Evolutionary conservation across 805 yeast genomes (phyloP).

Genomic region (Spencermartinsiella europaea): DNA sequence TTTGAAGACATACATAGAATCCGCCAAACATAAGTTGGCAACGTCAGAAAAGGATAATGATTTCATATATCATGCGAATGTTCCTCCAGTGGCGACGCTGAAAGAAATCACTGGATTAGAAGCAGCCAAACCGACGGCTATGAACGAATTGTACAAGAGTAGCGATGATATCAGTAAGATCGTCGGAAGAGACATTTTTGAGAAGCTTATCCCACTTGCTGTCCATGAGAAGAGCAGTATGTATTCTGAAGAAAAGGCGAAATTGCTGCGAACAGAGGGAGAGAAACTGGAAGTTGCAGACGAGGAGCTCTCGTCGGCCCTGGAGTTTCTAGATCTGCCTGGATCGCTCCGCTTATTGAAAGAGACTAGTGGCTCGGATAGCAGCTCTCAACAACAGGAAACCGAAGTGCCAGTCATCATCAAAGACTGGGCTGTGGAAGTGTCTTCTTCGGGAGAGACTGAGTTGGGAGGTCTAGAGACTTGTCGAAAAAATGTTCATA

Average conservation of each 20-base stretch:
- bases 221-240: slow-evolving; percentile 83
- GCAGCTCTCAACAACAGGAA: slow-evolving; percentile 16
- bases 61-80: slow-evolving; percentile 72
- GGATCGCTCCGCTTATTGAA: slow-evolving; percentile 51
- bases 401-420: slow-evolving; percentile 37
- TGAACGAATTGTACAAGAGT: slow-evolving; percentile 35
- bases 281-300: slow-evolving; percentile 74
- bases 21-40: slow-evolving; percentile 29
- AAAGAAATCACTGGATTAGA: slow-evolving; percentile 65
- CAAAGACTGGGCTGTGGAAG: slow-evolving; percentile 36
- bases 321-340: slow-evolving; percentile 78
- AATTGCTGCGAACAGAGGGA: slow-evolving; percentile 61
- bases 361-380: slow-evolving; percentile 29
- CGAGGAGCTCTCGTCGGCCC: slow-evolving; percentile 69
- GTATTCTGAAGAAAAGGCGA: slow-evolving; percentile 87
- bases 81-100: slow-evolving; percentile 58
- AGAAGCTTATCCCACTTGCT: slow-evolving; percentile 74
- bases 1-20: slow-evolving; percentile 23
- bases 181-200: slow-evolving; percentile 57
- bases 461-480: slow-evolving; percentile 23
- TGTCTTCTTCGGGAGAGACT: slow-evolving; percentile 17
- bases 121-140: slow-evolving; percentile 56
- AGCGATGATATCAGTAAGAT: slow-evolving; percentile 43
- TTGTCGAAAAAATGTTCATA: slow-evolving; percentile 22
- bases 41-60: slow-evolving; percentile 76